Evolutionary conservation across 129 eudicot genomes (phyloP), one percentile per base, ranked within the genome.

Genomic region (Flaveria linearis): DNA sequence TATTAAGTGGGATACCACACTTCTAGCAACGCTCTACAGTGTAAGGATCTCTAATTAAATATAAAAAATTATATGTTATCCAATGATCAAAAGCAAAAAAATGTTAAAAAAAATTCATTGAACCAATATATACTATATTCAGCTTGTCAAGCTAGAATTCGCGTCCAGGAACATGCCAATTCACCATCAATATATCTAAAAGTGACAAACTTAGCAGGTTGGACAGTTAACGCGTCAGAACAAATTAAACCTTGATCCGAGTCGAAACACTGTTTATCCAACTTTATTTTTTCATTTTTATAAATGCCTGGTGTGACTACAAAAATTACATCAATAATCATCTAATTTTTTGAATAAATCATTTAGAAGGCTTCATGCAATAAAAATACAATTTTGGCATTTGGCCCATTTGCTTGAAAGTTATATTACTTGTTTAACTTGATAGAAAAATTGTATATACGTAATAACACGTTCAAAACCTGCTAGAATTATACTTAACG

Each of bases 11-110:
- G 92, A 93, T 81, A 69, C 97, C 15, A 90, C 86, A 53, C 88
- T 90, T 17, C 78, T 93, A 47, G 91, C 97, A 69, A 92, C 96
- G 68, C 73, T 83, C 15, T 90, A 93, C 77, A 88, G 98, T 77
- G 98, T 93, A 90, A 82, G 96, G 39, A 41, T 67, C 72, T 73
- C n/a, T 43, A 52, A 43, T 11, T 65, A 66, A 9, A 15, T 39
- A 39, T 2, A 9, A 66, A 0, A 66, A 10, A 3, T 68, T 63
- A 23, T 36, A 52, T 22, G 51, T 57, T 69, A 68, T 66, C 46
- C 14, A 70, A 71, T 30, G 23, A 20, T 22, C 45, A 47, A 49
- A 12, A 46, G 18, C 39, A 46, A 11, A 75, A 55, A n/a, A 13
- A 2, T 0, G 14, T 7, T 3, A 41, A 13, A 25, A 42, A 17